These are phyloP conservation scores for Skeletonema marinoi DNA, from an alignment of 108 stramenopile species.

Conservation along the genomic window DNA sequence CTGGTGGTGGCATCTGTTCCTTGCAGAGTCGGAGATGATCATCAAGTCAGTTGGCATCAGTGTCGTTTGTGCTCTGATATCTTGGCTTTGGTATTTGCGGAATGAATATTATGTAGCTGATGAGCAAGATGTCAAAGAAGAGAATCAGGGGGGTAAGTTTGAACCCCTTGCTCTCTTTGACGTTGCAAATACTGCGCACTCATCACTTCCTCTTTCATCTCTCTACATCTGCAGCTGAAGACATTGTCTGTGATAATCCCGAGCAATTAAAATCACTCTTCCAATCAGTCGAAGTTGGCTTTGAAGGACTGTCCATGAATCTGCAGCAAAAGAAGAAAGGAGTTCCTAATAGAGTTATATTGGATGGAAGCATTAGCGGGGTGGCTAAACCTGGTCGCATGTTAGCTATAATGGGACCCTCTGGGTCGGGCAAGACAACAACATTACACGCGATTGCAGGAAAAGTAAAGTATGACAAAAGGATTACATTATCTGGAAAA, in stretches of 20 bases:
- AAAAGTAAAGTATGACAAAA: constrained; percentile 68
- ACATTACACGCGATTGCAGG: constrained; percentile 85
- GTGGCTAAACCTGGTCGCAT: constrained; percentile 75
- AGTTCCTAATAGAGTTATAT: constrained; percentile 48
- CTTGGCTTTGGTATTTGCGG: constrained; percentile 32
- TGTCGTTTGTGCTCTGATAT: constrained; percentile 17
- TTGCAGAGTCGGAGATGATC: constrained; percentile 35
- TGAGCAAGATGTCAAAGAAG: neutral
- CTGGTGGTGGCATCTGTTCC: constrained; percentile 26
- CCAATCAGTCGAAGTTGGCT: constrained; percentile 64
- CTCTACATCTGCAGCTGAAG: constrained; percentile 18
- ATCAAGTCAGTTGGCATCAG: constrained; percentile 26
- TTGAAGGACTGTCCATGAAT: constrained; percentile 64
- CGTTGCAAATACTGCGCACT: neutral
- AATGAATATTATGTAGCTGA: neutral
- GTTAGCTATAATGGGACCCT: constrained; percentile 81
- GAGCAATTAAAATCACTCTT: constrained; percentile 44
- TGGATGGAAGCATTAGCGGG: constrained; percentile 80
- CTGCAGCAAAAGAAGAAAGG: constrained; percentile 57
- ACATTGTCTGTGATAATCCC: constrained; percentile 40
- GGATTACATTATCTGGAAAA: constrained; percentile 56
- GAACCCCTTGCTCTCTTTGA: constrained; percentile 2
- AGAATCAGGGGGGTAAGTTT: constrained; percentile 49
- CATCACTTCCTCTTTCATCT: neutral
- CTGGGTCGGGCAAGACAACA: constrained; percentile 65